Evolutionary conservation across 306 rosid species (phyloP), one percentile per base, ranked within the genome.

Genomic region (Purshia tridentata): DNA sequence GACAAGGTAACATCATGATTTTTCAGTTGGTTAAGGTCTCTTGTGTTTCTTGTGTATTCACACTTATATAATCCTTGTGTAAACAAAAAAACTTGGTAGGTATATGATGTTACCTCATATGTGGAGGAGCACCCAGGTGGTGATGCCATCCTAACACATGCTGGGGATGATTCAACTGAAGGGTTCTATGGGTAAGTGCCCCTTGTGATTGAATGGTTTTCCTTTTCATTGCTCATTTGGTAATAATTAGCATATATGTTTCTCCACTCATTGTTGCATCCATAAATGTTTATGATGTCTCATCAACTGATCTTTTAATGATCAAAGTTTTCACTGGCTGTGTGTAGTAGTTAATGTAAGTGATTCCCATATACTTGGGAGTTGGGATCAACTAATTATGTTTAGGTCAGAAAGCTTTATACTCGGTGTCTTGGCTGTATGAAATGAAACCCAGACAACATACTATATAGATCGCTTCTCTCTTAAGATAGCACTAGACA

Each of bases 41-140:
- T 20, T 52, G 62, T 39, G 29, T 45, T 42, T 54, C 41, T 35
- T 13, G 16, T 58, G 0, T 29, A 29, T 59, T 67, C 23, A 2
- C 75, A 39, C 22, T 74, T 59, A n/a, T 39, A 80, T 71, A 59
- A 68, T 8, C 56, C 42, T 47, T 65, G 52, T 48, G 55, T 6
- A 6, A 10, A 15, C 29, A 3, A 18, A 29, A 29, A 70, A 60
- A 41, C 48, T 64, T 29, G 35, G 54, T 64, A 93, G 98, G 98
- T 94, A 39, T 94, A 85, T 70, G 96, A 94, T 78, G 90, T 94
- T 52, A 91, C 96, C 74, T 76, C 98, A 35, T 91, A 94, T 45
- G 97, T 94, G 55, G 98, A 94, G 75, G 98, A 89, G 80, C 98
- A 94, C 82, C 98, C 98, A 3, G 98, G 98, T 62, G 98, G 98